These are phyloP conservation scores for Fusarium pseudoanthophilum DNA, from an alignment of 2,329 filamentous ascomycete species.

Conservation along the genomic window DNA sequence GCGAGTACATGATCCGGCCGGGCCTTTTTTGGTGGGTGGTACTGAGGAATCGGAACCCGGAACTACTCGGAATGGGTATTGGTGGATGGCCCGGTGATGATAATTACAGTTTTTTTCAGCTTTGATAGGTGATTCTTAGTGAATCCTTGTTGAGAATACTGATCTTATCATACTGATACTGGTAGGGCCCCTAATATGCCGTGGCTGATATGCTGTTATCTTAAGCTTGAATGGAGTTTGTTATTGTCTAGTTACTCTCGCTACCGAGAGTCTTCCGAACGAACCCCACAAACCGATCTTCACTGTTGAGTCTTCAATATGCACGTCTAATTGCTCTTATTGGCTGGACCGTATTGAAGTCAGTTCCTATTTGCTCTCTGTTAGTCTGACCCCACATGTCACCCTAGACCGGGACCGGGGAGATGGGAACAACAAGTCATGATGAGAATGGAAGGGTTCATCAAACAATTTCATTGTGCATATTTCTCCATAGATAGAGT, in stretches of 20 bases:
- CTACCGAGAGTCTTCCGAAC: not conserved
- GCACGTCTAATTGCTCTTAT: not conserved
- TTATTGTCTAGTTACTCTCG: fast-evolving
- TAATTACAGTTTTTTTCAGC: fast-evolving
- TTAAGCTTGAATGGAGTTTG: not conserved
- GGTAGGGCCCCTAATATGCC: not conserved
- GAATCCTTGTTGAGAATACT: not conserved
- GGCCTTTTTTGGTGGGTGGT: not conserved
- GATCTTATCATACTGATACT: not conserved
- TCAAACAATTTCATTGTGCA: not conserved
- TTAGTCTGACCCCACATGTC: fast-evolving
- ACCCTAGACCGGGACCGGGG: not conserved
- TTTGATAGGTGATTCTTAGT: fast-evolving
- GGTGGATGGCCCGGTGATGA: too few relatives aligned
- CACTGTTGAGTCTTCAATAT: fast-evolving
- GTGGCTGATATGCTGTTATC: not conserved
- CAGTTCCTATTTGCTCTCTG: not conserved
- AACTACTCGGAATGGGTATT: not conserved
- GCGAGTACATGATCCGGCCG: not conserved
- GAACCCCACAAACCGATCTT: not conserved
- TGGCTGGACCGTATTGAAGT: not conserved
- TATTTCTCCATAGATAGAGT: not conserved
- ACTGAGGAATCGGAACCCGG: not conserved
- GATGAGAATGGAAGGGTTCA: not conserved
- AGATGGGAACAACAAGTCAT: not conserved